Evolutionary conservation across 225 moss, liverwort and hornwort species (phyloP), one percentile per base, ranked within the genome.

Genomic region (Thuidium tamariscinum): DNA sequence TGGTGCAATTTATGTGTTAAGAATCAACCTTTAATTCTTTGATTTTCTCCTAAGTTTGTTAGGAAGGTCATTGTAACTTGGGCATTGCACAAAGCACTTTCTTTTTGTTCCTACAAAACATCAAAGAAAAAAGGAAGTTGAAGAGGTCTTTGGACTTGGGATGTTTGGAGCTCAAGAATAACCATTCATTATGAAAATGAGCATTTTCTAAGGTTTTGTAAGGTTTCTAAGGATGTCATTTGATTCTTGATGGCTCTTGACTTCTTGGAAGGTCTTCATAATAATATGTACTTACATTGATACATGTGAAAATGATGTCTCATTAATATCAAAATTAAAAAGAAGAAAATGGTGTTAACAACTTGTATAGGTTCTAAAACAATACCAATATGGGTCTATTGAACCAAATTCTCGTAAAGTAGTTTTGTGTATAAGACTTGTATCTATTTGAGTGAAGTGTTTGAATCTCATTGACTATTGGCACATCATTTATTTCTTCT

Each of bases 401-500:
- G 16, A 70, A 27, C 2, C 42, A 27, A 26, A 41, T 3, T 46
- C 5, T 30, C 3, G 2, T 18, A 30, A 1, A 30, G 10, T 5
- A 8, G 7, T 0, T 13, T 52, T 0, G n/a, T 0, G 0, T 3
- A n/a, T n/a, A 34, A 14, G 29, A 8, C 3, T 51, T 2, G 0
- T 34, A 20, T 74, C 20, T 13, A 21, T 1, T 32, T 10, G 2
- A 4, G 14, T 22, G 5, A 21, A 25, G 36, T 36, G 1, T 54
- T 3, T 0, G 16, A 54, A 7, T 36, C 0, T 2, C 4, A 76
- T 6, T 15, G 1, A n/a, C 9, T 52, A n/a, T 52, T 22, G 9
- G 5, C 0, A 75, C 2, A n/a, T 52, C 0, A 1, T 52, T 52
- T 52, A 14, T 36, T 54, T 23, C 0, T 1, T 32, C 3, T 54